Conservation (phyloP, 805 yeast species). For the Ogataea methylovora region DNA sequence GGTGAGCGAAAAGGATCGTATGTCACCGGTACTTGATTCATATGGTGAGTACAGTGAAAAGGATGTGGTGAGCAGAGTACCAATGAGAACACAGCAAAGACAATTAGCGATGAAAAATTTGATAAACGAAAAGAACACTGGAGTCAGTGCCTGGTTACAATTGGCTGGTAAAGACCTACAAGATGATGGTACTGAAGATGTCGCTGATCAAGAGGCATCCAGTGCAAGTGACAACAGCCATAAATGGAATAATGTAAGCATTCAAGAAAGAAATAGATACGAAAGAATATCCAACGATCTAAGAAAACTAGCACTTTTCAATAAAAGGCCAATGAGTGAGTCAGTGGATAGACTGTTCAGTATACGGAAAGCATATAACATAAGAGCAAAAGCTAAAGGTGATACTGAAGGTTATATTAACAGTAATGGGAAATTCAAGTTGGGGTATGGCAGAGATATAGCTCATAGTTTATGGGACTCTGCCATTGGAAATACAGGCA, state of each 20-base stretch:
- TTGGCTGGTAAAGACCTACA: slow-evolving; percentile 2
- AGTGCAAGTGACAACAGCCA: slow-evolving; percentile 1
- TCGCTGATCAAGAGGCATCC: slow-evolving; percentile 1
- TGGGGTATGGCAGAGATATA: neutral
- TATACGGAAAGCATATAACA: neutral
- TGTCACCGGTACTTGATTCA: slow-evolving; percentile 3
- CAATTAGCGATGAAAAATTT: slow-evolving; percentile 19
- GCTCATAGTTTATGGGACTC: neutral
- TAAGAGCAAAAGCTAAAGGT: neutral
- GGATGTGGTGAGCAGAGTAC: slow-evolving; percentile 3
- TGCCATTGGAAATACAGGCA: no score
- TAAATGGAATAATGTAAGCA: slow-evolving; percentile 17
- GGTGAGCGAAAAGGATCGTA: slow-evolving; percentile 1
- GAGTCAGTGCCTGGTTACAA: slow-evolving; percentile 18
- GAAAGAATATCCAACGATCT: slow-evolving; percentile 22
- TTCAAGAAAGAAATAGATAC: slow-evolving; percentile 18
- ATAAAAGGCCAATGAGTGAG: slow-evolving; percentile 19
- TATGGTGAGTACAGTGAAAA: neutral
- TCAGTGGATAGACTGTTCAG: slow-evolving; percentile 4
- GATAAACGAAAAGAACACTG: slow-evolving; percentile 4
- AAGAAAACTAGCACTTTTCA: slow-evolving; percentile 19
- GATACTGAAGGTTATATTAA: neutral
- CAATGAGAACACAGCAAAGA: slow-evolving; percentile 22
- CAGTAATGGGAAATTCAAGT: neutral
- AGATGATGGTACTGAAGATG: slow-evolving; percentile 1